Evolutionary conservation across 2,329 filamentous ascomycete genomes (phyloP), one percentile per base, ranked within the genome.

Genomic region (Alternaria sp.): DNA sequence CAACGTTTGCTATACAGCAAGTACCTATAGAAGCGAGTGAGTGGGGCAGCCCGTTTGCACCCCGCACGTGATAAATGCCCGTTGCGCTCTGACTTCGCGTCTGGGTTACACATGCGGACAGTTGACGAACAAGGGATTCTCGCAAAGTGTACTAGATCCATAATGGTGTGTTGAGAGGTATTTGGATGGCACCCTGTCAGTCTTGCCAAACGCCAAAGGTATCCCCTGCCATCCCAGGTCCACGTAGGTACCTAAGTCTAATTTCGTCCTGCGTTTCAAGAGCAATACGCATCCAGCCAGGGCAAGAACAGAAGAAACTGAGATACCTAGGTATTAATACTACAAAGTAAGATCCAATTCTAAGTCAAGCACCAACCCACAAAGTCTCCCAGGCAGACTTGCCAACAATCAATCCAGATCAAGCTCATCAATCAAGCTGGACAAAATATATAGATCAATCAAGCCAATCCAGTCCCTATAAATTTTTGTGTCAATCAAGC

Each of bases 11-110:
- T 44, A 31, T n/a, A 31, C 33, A 33, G 26, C 31, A 37, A 33
- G 51, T 28, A 34, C 44, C 17, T 17, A 39, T 40, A 40, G 37
- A 40, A 40, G 37, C 21, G 37, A 46, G 48, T 31, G 44, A 52
- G 60, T 53, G 56, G 60, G 60, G 60, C 49, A 26, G 44, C 36
- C 50, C 41, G 40, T 56, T 60, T 54, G 53, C 50, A 8, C 39
- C 34, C 36, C 36, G 31, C 58, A 57, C 58, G 54, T 52, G 54
- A 51, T 37, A n/a, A 37, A 14, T 41, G 14, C 17, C 24, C 21
- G 8, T 24, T 28, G 28, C n/a, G 53, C 0, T 11, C 3, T 24
- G 17, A 39, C 10, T 6, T 28, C 17, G 31, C 21, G 7, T 6
- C 14, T 11, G 4, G 28, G 6, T 21, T 49, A 14, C 28, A 46